A percentile compares a stretch with the other conserved stretches of the same genome.
Conservation (phyloP, 2,329 filamentous ascomycete species). For the Fusarium sp. region DNA sequence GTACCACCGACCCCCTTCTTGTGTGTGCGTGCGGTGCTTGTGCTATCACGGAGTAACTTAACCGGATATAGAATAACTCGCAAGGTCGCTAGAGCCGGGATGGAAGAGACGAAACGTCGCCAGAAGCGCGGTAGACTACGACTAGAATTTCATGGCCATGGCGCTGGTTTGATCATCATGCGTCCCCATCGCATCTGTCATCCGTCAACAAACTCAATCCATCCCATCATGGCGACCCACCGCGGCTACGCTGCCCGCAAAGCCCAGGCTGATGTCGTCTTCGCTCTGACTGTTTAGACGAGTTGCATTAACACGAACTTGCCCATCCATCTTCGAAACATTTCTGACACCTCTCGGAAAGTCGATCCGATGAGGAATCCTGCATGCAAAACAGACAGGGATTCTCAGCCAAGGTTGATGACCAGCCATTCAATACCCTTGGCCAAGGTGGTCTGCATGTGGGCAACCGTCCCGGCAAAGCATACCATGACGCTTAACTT, state of each 20-base stretch:
- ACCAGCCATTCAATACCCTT: slow-evolving; percentile 25
- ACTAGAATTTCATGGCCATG: slow-evolving; percentile 32
- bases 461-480: slow-evolving; percentile 32
- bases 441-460: slow-evolving; percentile 17
- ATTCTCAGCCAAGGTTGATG: slow-evolving; percentile 16
- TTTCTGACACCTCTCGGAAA: slow-evolving; percentile 38
- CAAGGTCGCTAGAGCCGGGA: slow-evolving; percentile 31
- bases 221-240: slow-evolving; percentile 15
- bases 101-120: slow-evolving; percentile 40
- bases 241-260: slow-evolving; percentile 32
- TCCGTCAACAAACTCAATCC: slow-evolving; percentile 7
- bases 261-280: slow-evolving; percentile 15
- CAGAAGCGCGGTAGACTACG: slow-evolving; percentile 40
- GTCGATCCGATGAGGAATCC: slow-evolving; percentile 36
- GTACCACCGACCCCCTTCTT: slow-evolving; percentile 18
- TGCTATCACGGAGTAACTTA: slow-evolving; percentile 26
- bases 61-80: slow-evolving; percentile 40
- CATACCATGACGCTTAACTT: slow-evolving; percentile 26
- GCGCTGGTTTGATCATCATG: slow-evolving; percentile 28
- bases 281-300: slow-evolving; percentile 2
- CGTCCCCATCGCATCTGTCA: neutral
- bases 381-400: slow-evolving; percentile 32
- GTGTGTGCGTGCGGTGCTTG: neutral
- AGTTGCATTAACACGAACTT: slow-evolving; percentile 21
- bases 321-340: slow-evolving; percentile 28